Conservation (phyloP, 768 basidiomycete species). For the Cytidiella melzeri region DNA sequence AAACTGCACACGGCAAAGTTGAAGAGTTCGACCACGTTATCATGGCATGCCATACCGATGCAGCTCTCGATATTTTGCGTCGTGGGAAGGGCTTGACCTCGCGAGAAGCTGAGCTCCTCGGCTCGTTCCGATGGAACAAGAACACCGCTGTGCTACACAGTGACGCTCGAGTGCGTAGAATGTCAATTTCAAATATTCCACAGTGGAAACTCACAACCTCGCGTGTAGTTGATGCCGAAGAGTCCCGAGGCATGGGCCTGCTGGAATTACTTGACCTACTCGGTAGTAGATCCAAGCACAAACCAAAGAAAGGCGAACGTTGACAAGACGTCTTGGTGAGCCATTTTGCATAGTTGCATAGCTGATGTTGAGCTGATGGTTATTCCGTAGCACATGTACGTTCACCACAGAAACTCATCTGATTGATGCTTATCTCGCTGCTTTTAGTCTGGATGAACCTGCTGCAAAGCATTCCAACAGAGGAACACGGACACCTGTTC, state of each 20-base stretch:
- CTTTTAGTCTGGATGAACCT: slow-evolving; percentile 67
- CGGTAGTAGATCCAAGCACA: slow-evolving; percentile 26
- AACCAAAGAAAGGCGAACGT: slow-evolving; percentile 40
- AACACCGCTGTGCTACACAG: slow-evolving; percentile 67
- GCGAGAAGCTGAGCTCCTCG: slow-evolving; percentile 51
- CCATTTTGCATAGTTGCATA: not conserved
- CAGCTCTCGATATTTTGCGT: slow-evolving; percentile 44
- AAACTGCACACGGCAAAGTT: slow-evolving; percentile 38
- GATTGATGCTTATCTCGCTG: no score
- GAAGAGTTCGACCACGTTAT: slow-evolving; percentile 64
- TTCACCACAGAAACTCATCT: no score
- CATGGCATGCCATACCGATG: slow-evolving; percentile 68
- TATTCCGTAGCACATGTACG: not conserved
- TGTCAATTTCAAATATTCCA: not conserved
- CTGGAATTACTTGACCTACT: slow-evolving; percentile 70
- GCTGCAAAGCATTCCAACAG: slow-evolving; percentile 58
- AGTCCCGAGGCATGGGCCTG: slow-evolving; percentile 60
- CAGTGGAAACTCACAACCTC: not conserved
- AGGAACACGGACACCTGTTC: slow-evolving; percentile 52
- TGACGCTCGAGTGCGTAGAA: slow-evolving; percentile 45
- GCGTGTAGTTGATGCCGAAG: slow-evolving; percentile 58
- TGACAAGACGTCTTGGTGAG: slow-evolving; percentile 31
- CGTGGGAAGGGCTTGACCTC: slow-evolving; percentile 43
- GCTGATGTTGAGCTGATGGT: not conserved
- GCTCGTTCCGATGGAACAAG: slow-evolving; percentile 56